Percentiles rank a stretch among this genome's conserved stretches.
Evolutionary conservation across 306 rosid species (phyloP).

Genomic region (Gillenia trifoliata): DNA sequence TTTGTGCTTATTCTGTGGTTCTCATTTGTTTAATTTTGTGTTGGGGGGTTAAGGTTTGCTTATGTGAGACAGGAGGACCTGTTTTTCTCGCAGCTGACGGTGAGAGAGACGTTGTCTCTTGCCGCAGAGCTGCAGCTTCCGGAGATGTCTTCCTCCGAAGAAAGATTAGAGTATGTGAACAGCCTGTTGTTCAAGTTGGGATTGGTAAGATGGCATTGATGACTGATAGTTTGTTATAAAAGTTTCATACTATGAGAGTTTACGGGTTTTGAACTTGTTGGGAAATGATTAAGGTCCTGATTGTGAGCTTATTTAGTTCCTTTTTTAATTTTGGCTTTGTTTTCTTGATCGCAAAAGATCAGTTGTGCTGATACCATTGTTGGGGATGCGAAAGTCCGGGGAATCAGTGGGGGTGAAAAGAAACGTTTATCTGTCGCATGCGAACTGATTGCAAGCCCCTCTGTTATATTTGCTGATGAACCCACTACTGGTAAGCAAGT

Average conservation of each 20-base stretch:
- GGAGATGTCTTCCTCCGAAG: conserved; percentile 50
- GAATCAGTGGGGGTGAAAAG: conserved; percentile 95
- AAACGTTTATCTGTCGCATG: conserved; percentile 86
- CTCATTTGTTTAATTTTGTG: background rate
- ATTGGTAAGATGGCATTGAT: conserved; percentile 46
- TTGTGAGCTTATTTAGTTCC: background rate
- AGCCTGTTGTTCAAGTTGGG: conserved; percentile 74
- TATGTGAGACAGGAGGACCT: conserved; percentile 94
- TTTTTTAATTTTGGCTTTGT: conserved; percentile 5
- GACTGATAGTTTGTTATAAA: background rate
- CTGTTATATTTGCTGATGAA: conserved; percentile 90
- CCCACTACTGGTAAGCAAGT: conserved; percentile 76
- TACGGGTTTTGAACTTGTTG: background rate
- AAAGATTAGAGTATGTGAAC: conserved; percentile 74
- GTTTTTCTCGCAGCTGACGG: conserved; percentile 91
- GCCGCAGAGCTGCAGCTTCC: conserved; percentile 86
- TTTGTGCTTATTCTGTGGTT: background rate
- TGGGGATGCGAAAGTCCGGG: conserved; percentile 86
- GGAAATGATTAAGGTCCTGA: background rate
- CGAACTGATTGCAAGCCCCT: conserved; percentile 91
- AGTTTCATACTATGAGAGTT: background rate
- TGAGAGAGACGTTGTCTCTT: conserved; percentile 76
- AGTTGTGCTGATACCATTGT: conserved; percentile 82
- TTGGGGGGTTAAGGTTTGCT: conserved; percentile 61
- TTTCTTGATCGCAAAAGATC: conserved; percentile 48